Percentiles rank a stretch among this genome's conserved stretches.
Conservation (phyloP, 2,329 filamentous ascomycete species). For the Fusarium sulawesiense region DNA sequence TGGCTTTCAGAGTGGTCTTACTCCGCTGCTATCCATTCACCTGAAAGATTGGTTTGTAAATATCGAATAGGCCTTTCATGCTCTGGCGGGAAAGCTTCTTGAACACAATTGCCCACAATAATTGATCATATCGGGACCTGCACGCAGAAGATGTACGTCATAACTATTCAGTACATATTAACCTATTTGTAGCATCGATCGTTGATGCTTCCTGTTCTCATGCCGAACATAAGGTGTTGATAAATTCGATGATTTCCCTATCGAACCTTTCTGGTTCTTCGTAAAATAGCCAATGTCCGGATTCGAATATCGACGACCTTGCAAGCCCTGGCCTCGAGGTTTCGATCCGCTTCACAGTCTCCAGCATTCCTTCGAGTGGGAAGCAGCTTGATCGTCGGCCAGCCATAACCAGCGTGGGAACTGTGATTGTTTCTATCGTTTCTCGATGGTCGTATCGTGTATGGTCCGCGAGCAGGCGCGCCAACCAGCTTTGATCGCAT, state of each 20-base stretch:
- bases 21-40: neutral
- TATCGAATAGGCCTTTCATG: neutral
- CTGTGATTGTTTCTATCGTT: slow-evolving; percentile 35
- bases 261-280: slow-evolving; percentile 45
- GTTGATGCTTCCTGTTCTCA: neutral
- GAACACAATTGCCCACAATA: neutral
- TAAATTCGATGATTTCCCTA: slow-evolving; percentile 40
- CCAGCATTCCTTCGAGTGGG: slow-evolving; percentile 44
- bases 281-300: slow-evolving; percentile 46
- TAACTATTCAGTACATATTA: neutral
- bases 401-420: slow-evolving; percentile 45
- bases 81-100: neutral
- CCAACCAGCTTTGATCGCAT: slow-evolving; percentile 44
- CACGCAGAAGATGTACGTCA: neutral
- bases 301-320: slow-evolving; percentile 40
- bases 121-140: neutral
- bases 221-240: slow-evolving; percentile 25
- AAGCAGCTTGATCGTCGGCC: slow-evolving; percentile 44
- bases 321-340: slow-evolving; percentile 35
- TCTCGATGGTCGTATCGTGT: slow-evolving; percentile 46
- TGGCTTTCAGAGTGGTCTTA: neutral
- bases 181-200: neutral
- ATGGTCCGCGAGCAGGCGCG: slow-evolving; percentile 44
- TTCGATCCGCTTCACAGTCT: slow-evolving; percentile 42
- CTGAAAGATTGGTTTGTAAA: neutral